Percentiles rank a stretch among this genome's conserved stretches.
Evolutionary conservation across 2,329 filamentous ascomycete genomes (phyloP).

Genomic region (Stagonosporopsis tanaceti): DNA sequence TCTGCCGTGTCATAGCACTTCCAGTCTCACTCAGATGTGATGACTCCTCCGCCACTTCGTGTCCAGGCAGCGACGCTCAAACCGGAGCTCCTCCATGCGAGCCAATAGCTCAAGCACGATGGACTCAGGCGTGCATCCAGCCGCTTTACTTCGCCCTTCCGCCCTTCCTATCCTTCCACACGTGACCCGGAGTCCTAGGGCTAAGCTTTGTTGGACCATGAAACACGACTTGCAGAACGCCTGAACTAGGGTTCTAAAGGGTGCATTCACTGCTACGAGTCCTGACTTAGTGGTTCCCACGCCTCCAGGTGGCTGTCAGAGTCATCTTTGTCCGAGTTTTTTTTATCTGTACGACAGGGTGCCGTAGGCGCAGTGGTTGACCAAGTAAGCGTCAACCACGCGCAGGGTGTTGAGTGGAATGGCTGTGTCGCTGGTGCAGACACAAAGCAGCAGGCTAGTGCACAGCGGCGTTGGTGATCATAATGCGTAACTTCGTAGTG

Average conservation of each 20-base stretch:
- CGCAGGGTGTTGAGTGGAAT: conserved; percentile 2
- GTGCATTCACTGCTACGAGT: conserved; percentile 49
- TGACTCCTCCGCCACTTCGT: conserved; percentile 40
- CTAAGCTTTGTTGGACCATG: conserved; percentile 49
- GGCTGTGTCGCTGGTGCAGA: not conserved
- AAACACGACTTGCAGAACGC: conserved; percentile 16
- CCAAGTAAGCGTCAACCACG: not conserved
- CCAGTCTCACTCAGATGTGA: conserved; percentile 24
- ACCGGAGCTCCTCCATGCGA: conserved; percentile 31
- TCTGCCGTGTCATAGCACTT: conserved; percentile 1
- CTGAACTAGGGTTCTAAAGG: conserved; percentile 1
- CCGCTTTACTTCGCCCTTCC: conserved; percentile 26
- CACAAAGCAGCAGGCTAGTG: conserved; percentile 4
- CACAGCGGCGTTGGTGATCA: not conserved
- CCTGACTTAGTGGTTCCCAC: conserved; percentile 48
- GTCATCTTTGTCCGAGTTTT: conserved; percentile 31
- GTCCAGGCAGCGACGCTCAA: conserved; percentile 50
- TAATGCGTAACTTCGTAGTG: conserved; percentile 10
- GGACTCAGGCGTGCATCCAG: conserved; percentile 47
- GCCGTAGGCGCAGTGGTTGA: not conserved
- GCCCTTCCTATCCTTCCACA: conserved; percentile 29
- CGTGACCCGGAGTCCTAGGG: conserved; percentile 50
- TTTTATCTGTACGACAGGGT: conserved; percentile 6
- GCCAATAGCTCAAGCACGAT: conserved; percentile 33
- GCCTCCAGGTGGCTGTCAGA: conserved; percentile 46